Percentiles rank a stretch among this genome's conserved stretches.
These are phyloP conservation scores for Pilasporangium apinafurcum DNA, from an alignment of 352 stramenopile species.

Conservation along the genomic window DNA sequence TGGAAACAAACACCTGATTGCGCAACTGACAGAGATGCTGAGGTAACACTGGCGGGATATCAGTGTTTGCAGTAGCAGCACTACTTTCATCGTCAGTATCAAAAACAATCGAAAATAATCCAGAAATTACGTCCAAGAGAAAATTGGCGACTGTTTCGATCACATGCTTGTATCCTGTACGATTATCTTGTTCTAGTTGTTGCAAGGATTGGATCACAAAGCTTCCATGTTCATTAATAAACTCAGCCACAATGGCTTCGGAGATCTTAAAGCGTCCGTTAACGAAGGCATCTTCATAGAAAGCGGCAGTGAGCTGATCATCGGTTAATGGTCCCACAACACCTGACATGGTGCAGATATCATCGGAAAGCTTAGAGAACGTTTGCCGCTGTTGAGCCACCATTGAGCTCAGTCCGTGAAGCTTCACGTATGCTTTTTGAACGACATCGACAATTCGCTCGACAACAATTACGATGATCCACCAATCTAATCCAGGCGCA, in stretches of 20 bases:
- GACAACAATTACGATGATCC: slow-evolving; percentile 19
- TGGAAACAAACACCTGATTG: slow-evolving; percentile 16
- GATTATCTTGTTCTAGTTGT: slow-evolving; percentile 8
- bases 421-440: slow-evolving; percentile 6
- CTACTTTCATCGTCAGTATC: slow-evolving; percentile 2
- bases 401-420: slow-evolving; percentile 1
- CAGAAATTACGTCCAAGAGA: slow-evolving; percentile 12
- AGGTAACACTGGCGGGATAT: slow-evolving; percentile 12
- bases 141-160: slow-evolving; percentile 17
- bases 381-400: slow-evolving; percentile 2
- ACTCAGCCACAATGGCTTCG: slow-evolving; percentile 9
- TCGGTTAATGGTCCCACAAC: slow-evolving; percentile 11
- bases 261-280: slow-evolving; percentile 10
- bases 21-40: slow-evolving; percentile 12
- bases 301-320: slow-evolving; percentile 1
- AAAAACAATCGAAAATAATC: slow-evolving; percentile 5
- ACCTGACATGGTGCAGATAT: slow-evolving; percentile 11
- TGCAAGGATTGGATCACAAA: slow-evolving; percentile 14
- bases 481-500: slow-evolving; percentile 18
- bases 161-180: slow-evolving; percentile 10
- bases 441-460: slow-evolving; percentile 15
- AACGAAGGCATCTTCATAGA: slow-evolving; percentile 8
- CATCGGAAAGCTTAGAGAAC: slow-evolving; percentile 17
- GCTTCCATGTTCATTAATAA: slow-evolving; percentile 23
- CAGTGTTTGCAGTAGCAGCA: neutral